Evolutionary conservation across 2,329 filamentous ascomycete species (phyloP).

Genomic region (Aspergillus carbonarius): DNA sequence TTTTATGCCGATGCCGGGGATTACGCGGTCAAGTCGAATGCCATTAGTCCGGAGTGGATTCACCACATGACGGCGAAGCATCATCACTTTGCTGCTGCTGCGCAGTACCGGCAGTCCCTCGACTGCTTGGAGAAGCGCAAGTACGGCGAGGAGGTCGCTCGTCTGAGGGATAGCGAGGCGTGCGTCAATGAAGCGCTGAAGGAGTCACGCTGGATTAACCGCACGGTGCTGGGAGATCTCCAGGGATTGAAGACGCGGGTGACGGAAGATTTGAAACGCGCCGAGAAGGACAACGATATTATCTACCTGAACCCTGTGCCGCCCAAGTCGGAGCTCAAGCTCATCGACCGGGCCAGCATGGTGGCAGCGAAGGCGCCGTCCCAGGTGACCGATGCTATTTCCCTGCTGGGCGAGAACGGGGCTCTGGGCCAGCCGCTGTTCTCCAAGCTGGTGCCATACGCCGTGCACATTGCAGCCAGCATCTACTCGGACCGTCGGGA

Average conservation of each 20-base stretch:
- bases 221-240: constrained; percentile 76
- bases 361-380: constrained; percentile 74
- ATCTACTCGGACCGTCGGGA: constrained; percentile 93
- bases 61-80: constrained; percentile 97
- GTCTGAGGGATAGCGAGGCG: constrained; percentile 74
- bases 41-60: constrained; percentile 92
- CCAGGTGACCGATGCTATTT: constrained; percentile 76
- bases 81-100: constrained; percentile 93
- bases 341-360: constrained; percentile 86
- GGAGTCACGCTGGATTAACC: constrained; percentile 79
- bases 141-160: constrained; percentile 92
- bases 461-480: constrained; percentile 89
- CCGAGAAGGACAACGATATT: constrained; percentile 93
- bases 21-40: constrained; percentile 81
- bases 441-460: constrained; percentile 88
- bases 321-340: constrained; percentile 81
- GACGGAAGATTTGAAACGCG: constrained; percentile 82
- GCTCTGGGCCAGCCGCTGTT: constrained; percentile 86
- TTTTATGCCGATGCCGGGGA: constrained; percentile 83
- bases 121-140: constrained; percentile 90
- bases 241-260: constrained; percentile 79
- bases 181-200: constrained; percentile 86
- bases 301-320: constrained; percentile 87
- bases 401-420: constrained; percentile 74
- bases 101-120: constrained; percentile 86